These are phyloP conservation scores for Nitzschia sp. DNA, from an alignment of 108 stramenopile species.

Conservation along the genomic window DNA sequence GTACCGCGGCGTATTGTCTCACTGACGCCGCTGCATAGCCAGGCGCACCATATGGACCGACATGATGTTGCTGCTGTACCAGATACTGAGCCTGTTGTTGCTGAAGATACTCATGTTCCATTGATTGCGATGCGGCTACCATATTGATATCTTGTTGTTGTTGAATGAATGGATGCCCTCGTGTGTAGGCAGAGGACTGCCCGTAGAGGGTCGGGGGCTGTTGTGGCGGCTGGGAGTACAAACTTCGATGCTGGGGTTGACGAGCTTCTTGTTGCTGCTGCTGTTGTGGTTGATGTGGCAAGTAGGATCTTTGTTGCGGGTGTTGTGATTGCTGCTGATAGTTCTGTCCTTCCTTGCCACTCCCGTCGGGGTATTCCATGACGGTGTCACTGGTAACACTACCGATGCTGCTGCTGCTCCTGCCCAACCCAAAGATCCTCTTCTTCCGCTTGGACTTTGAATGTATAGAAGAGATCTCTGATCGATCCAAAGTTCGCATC, in stretches of 20 bases:
- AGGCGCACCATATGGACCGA: background rate
- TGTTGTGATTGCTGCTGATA: constrained; percentile 42
- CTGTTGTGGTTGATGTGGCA: background rate
- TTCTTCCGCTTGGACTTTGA: constrained; percentile 15
- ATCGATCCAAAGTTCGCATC: constrained; percentile 20
- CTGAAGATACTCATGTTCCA: constrained; percentile 10
- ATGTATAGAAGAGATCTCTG: constrained; percentile 10
- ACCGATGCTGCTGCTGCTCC: background rate
- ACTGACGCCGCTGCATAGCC: constrained; percentile 22
- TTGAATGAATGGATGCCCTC: constrained; percentile 12
- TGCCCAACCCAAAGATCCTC: background rate
- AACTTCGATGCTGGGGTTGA: background rate
- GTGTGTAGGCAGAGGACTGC: constrained; percentile 7
- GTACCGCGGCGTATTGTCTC: constrained; percentile 9
- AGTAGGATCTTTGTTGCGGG: constrained; percentile 3
- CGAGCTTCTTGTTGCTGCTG: constrained; percentile 15
- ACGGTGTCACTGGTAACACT: background rate
- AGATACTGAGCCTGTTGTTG: constrained; percentile 8
- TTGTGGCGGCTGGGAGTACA: constrained; percentile 10
- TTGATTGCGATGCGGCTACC: constrained; percentile 6
- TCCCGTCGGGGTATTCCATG: constrained; percentile 37
- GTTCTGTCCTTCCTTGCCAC: constrained; percentile 31
- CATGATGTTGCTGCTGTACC: constrained; percentile 22
- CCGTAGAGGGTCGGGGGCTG: background rate
- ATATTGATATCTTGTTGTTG: constrained; percentile 16